These are phyloP conservation scores for Byssoonygena ceratinophila DNA, from an alignment of 2,329 filamentous ascomycete genomes.

Conservation along the genomic window DNA sequence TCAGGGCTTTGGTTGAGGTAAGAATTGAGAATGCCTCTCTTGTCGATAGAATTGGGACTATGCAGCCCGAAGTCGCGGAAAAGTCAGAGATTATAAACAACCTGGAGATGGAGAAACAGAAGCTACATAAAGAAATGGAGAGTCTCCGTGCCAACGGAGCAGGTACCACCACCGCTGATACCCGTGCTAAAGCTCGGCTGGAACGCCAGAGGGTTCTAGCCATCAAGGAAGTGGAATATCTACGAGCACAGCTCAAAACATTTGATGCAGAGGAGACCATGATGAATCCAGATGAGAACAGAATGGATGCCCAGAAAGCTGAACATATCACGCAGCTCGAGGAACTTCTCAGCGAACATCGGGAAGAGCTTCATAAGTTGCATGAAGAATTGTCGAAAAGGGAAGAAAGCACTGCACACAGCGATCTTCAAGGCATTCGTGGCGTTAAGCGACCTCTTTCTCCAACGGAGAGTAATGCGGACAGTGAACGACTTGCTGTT, in stretches of 20 bases:
- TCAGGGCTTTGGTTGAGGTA: conserved; percentile 71
- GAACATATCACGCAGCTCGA: conserved; percentile 73
- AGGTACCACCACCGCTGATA: conserved; percentile 45
- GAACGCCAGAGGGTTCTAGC: conserved; percentile 79
- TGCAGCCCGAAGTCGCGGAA: conserved; percentile 67
- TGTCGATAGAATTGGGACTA: conserved; percentile 65
- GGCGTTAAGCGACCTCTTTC: conserved; percentile 56
- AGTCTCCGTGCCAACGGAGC: conserved; percentile 47
- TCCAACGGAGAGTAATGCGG: conserved; percentile 43
- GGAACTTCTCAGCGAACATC: conserved; percentile 75
- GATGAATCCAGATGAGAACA: conserved; percentile 57
- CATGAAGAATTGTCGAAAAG: conserved; percentile 61
- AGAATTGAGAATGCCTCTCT: conserved; percentile 67
- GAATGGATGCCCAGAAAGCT: conserved; percentile 61
- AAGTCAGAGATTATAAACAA: conserved; percentile 64
- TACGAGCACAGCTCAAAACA: conserved; percentile 81
- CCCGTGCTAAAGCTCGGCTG: conserved; percentile 58
- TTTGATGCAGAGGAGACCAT: conserved; percentile 82
- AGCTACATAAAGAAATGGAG: conserved; percentile 59
- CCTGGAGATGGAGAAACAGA: conserved; percentile 59
- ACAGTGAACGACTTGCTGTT: conserved; percentile 65
- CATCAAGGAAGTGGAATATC: conserved; percentile 84
- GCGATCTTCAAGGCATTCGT: conserved; percentile 32
- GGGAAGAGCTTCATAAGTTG: conserved; percentile 63
- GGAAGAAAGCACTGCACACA: conserved; percentile 39